phyloP scores from a whole-genome alignment of 352 stramenopile genomes.

The Phytophthora pini region DNA sequence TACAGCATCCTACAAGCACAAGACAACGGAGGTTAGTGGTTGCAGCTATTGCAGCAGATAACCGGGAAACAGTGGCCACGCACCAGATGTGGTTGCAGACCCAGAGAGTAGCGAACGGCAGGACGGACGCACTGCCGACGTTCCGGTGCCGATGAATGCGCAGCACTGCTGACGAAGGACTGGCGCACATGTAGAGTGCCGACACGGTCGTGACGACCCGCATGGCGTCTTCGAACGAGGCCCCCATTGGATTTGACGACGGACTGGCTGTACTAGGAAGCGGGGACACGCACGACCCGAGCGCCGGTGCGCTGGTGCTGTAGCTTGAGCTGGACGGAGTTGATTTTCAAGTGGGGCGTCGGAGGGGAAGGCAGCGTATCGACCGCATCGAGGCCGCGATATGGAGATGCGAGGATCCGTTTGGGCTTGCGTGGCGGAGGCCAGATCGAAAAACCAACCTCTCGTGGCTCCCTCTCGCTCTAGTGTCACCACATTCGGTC shows the following conservation, averaged over 20 bases:
- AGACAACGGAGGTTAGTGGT: slow-evolving; percentile 14
- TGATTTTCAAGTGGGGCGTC: slow-evolving; percentile 30
- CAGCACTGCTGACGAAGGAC: slow-evolving; percentile 55
- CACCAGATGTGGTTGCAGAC: slow-evolving; percentile 78
- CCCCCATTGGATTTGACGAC: slow-evolving; percentile 27
- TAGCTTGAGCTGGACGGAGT: slow-evolving; percentile 27
- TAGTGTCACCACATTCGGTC: slow-evolving; percentile 12
- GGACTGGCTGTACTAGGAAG: neutral
- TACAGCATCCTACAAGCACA: slow-evolving; percentile 59
- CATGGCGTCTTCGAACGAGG: slow-evolving; percentile 57
- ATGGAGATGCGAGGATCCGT: neutral
- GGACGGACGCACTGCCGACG: slow-evolving; percentile 49
- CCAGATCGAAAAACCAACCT: slow-evolving; percentile 2
- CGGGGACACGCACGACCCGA: neutral
- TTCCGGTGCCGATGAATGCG: slow-evolving; percentile 57
- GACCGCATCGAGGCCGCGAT: neutral
- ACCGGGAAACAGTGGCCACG: slow-evolving; percentile 4
- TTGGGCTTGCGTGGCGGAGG: neutral
- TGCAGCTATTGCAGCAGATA: neutral
- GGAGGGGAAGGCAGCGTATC: neutral
- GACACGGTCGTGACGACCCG: slow-evolving; percentile 70
- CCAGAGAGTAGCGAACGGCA: slow-evolving; percentile 74
- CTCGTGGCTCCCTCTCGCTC: slow-evolving; percentile 6
- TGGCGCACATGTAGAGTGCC: slow-evolving; percentile 78
- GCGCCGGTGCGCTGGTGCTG: slow-evolving; percentile 4